phyloP scores from a whole-genome alignment of 805 yeast genomes.

The Candida suzukii region DNA sequence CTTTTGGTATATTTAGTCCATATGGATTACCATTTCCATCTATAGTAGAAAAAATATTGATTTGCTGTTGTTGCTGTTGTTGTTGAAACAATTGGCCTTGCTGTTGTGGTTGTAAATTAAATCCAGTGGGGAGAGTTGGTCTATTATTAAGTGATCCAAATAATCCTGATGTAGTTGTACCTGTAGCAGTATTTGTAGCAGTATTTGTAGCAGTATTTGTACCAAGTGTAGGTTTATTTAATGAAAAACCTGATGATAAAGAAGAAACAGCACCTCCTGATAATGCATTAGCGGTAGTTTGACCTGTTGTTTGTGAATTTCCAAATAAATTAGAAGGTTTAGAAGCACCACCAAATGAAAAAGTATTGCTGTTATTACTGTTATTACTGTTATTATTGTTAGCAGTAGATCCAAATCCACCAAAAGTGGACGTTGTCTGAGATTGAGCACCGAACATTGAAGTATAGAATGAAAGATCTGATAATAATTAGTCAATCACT shows the following conservation, averaged over 20 bases:
- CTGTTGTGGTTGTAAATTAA: neutral
- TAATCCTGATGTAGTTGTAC: constrained; percentile 1
- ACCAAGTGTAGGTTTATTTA: constrained; percentile 7
- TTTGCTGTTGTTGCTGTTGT: neutral
- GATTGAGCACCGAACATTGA: neutral
- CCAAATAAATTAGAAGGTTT: constrained; percentile 16
- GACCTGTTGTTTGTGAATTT: constrained; percentile 9
- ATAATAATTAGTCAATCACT: no score
- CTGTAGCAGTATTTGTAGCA: constrained; percentile 10
- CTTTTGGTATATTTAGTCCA: constrained; percentile 14
- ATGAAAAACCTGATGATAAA: neutral
- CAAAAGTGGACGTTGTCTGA: neutral
- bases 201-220: constrained; percentile 5
- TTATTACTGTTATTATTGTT: neutral
- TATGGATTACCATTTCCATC: constrained; percentile 15
- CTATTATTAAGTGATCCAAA: constrained; percentile 1
- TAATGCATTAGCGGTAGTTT: constrained; percentile 15
- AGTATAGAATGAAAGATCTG: no score
- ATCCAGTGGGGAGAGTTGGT: neutral
- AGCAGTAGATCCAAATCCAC: neutral
- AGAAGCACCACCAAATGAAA: neutral
- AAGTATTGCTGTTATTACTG: neutral
- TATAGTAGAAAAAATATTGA: neutral
- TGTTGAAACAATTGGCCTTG: neutral
- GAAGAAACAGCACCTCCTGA: neutral